A percentile compares a stretch with the other conserved stretches of the same genome.
Evolutionary conservation across 2,329 filamentous ascomycete species (phyloP).

Genomic region (Claviceps paspali): DNA sequence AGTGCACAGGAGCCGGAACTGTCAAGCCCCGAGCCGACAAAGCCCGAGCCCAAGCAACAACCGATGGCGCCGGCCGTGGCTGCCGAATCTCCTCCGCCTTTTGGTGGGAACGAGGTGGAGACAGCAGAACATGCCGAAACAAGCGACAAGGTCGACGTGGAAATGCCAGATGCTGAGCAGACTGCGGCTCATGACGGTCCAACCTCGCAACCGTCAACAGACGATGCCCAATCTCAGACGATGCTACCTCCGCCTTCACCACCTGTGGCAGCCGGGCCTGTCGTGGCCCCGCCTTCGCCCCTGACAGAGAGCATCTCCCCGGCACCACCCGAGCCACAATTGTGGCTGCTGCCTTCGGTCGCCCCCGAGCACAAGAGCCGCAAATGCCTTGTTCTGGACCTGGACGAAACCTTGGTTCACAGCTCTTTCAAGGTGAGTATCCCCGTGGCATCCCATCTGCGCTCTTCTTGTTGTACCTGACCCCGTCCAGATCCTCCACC

Average conservation of each 20-base stretch:
- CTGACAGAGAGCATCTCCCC: constrained; percentile 26
- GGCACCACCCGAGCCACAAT: constrained; percentile 29
- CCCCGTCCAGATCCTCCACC: constrained; percentile 64
- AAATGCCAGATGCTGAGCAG: constrained; percentile 49
- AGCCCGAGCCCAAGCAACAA: constrained; percentile 35
- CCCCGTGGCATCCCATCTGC: background rate
- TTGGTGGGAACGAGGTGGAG: constrained; percentile 12
- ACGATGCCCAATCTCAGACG: constrained; percentile 17
- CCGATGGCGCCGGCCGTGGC: constrained; percentile 20
- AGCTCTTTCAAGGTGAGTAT: constrained; percentile 76
- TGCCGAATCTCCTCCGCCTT: constrained; percentile 27
- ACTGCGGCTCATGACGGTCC: constrained; percentile 32
- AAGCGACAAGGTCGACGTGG: constrained; percentile 43
- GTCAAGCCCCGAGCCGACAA: constrained; percentile 24
- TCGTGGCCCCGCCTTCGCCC: constrained; percentile 24
- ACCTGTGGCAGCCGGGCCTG: constrained; percentile 24
- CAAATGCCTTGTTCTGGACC: constrained; percentile 88
- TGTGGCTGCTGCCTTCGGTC: constrained; percentile 69
- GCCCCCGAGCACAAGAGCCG: constrained; percentile 66
- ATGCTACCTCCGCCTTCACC: constrained; percentile 29
- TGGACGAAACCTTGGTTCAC: constrained; percentile 94
- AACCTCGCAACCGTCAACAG: constrained; percentile 21
- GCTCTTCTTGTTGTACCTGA: constrained; percentile 3
- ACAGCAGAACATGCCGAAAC: constrained; percentile 18
- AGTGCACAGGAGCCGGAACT: constrained; percentile 30